These are phyloP conservation scores for Myriangium duriaei DNA, from an alignment of 2,329 filamentous ascomycete species.

Conservation along the genomic window DNA sequence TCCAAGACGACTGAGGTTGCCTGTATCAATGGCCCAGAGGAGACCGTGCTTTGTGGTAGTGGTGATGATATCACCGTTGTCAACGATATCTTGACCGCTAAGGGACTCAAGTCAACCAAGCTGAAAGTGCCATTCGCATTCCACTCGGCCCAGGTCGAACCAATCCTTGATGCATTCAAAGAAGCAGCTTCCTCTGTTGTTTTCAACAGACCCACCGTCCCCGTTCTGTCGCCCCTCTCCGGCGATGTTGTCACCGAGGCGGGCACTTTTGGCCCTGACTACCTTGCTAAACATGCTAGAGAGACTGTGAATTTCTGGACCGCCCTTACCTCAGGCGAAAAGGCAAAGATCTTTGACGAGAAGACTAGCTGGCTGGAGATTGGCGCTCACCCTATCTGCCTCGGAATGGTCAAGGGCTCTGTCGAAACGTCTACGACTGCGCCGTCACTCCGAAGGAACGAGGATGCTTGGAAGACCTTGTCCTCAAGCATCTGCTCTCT, in stretches of 20 bases:
- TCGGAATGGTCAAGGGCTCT: slow-evolving; percentile 54
- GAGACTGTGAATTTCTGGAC: slow-evolving; percentile 58
- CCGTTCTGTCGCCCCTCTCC: slow-evolving; percentile 55
- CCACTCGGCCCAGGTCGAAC: slow-evolving; percentile 53
- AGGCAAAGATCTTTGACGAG: slow-evolving; percentile 47
- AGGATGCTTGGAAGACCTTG: slow-evolving; percentile 53
- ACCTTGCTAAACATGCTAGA: slow-evolving; percentile 53
- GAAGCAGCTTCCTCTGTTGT: slow-evolving; percentile 39
- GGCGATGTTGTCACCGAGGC: slow-evolving; percentile 47
- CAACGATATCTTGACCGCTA: slow-evolving; percentile 34
- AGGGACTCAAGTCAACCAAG: slow-evolving; percentile 48
- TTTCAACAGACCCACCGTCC: slow-evolving; percentile 46
- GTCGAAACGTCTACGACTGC: slow-evolving; percentile 45
- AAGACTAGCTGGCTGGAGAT: slow-evolving; percentile 61
- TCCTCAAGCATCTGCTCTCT: slow-evolving; percentile 45
- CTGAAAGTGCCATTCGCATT: slow-evolving; percentile 56
- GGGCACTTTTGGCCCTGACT: slow-evolving; percentile 46
- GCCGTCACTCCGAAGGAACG: slow-evolving; percentile 49
- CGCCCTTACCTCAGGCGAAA: slow-evolving; percentile 47
- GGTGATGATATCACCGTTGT: slow-evolving; percentile 47
- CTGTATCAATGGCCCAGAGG: slow-evolving; percentile 63
- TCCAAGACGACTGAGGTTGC: slow-evolving; percentile 43
- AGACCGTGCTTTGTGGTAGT: slow-evolving; percentile 60
- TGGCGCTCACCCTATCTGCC: slow-evolving; percentile 60
- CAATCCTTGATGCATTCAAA: slow-evolving; percentile 50